Evolutionary conservation across 768 basidiomycete species (phyloP), one percentile per base, ranked within the genome.

Genomic region (Tylopilus sp.): DNA sequence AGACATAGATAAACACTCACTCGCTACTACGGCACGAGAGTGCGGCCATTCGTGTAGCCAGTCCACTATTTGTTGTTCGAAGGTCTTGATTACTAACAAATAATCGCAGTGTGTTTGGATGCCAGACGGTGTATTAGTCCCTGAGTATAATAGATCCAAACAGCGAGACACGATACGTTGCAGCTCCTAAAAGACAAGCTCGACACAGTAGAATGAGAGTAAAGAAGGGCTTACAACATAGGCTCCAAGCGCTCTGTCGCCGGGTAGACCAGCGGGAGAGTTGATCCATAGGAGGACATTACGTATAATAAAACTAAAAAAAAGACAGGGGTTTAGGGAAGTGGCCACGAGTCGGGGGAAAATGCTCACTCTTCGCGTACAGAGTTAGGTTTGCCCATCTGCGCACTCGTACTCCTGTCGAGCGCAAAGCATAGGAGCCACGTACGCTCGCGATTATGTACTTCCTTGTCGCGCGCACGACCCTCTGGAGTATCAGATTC

Each of bases 381-480:
- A 3, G 87, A 84, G 65, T 90, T 85, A 4, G 96, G 96, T 72
- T 97, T 98, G 40, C 95, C 95, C 92, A 98, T 92, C 72, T 96
- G 94, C 1, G 95, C 90, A 60, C 92, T 91, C 53, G 88, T 80
- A 61, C 93, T 96, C 56, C 92, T 79, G 67, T 98, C 95, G 30
- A 97, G 77, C 52, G 80, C 81, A 68, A 85, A 94, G 63, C 90
- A 93, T 54, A 92, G 70, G 45, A 97, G 75, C 97, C 97, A 99
- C 10, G 93, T 92, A 44, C 97, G 76, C 71, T 98, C 95, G 41
- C 97, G 83, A 68, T 98, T 99, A 71, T 90, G 86, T 13, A 97
- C 85, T 73, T 98, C 90, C 53, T 79, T 70, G 63, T 90, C 92
- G 48, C 89, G 83, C 22, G 86, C 82, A 48, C 79, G 81, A 30